phyloP scores from a whole-genome alignment of 495 filamentous ascomycete genomes.

The Xylaria telfairii region DNA sequence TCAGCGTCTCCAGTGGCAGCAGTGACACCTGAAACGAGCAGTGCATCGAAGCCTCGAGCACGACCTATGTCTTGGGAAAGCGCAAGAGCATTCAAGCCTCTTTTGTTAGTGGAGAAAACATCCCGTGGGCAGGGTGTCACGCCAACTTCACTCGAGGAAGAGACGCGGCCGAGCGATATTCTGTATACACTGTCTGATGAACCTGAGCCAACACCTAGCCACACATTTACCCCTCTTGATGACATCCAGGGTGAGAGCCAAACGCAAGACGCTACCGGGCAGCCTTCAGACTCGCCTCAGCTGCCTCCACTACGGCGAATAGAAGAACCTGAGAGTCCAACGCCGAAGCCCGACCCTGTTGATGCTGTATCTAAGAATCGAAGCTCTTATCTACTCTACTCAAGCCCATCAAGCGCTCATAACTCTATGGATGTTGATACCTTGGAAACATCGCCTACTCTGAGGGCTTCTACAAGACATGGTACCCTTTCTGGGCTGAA shows the following conservation, averaged over 20 bases:
- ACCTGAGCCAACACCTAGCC: constrained; percentile 19
- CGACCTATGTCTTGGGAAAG: constrained; percentile 60
- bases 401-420: constrained; percentile 39
- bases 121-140: constrained; percentile 27
- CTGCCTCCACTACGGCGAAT: constrained; percentile 13
- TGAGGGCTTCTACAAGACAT: constrained; percentile 8
- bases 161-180: constrained; percentile 10
- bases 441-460: constrained; percentile 22
- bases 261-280: not conserved
- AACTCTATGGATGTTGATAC: constrained; percentile 30
- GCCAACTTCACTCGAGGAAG: constrained; percentile 32
- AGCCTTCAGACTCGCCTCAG: constrained; percentile 14
- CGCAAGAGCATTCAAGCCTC: constrained; percentile 54
- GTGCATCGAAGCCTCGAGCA: constrained; percentile 38
- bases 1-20: constrained; percentile 42
- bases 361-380: constrained; percentile 37
- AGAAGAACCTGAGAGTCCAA: constrained; percentile 21
- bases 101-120: constrained; percentile 54
- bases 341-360: constrained; percentile 31
- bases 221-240: not conserved
- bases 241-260: not conserved
- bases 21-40: constrained; percentile 34
- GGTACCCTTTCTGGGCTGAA: constrained; percentile 10
- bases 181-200: constrained; percentile 21
- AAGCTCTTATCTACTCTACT: constrained; percentile 40